Conservation (phyloP, 768 basidiomycete species). For the Leucocoprinus leucothites region DNA sequence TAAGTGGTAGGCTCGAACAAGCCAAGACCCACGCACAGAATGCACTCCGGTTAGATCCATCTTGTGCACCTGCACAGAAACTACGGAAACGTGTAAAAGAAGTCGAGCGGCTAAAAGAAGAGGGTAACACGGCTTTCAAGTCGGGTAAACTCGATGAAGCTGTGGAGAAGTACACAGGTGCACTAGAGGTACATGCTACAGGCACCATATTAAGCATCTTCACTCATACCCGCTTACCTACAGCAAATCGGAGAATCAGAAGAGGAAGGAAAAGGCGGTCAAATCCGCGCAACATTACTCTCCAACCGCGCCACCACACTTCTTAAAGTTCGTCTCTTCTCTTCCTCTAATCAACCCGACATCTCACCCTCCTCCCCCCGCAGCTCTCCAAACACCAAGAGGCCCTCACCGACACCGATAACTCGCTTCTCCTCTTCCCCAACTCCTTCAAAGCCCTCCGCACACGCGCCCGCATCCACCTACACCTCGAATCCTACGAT, state of each 20-base stretch:
- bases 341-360: neutral
- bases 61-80: slow-evolving; percentile 63
- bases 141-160: slow-evolving; percentile 56
- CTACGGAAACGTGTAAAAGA: slow-evolving; percentile 79
- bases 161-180: slow-evolving; percentile 63
- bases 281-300: slow-evolving; percentile 74
- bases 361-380: slow-evolving; percentile 8
- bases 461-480: slow-evolving; percentile 77
- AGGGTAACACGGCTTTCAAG: slow-evolving; percentile 80
- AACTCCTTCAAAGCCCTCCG: slow-evolving; percentile 82
- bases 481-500: slow-evolving; percentile 75
- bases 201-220: neutral
- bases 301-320: slow-evolving; percentile 84
- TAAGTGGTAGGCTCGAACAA: slow-evolving; percentile 65
- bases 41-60: slow-evolving; percentile 78
- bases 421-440: slow-evolving; percentile 59
- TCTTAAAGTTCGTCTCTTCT: slow-evolving; percentile 50
- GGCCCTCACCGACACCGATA: slow-evolving; percentile 69
- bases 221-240: neutral
- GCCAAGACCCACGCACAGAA: slow-evolving; percentile 68
- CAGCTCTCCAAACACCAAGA: slow-evolving; percentile 65
- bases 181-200: slow-evolving; percentile 52
- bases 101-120: slow-evolving; percentile 80
- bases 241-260: slow-evolving; percentile 64
- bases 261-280: slow-evolving; percentile 77